Evolutionary conservation across 1,139 yeast genomes (phyloP).

Genomic region (Pichiaceae sp.): DNA sequence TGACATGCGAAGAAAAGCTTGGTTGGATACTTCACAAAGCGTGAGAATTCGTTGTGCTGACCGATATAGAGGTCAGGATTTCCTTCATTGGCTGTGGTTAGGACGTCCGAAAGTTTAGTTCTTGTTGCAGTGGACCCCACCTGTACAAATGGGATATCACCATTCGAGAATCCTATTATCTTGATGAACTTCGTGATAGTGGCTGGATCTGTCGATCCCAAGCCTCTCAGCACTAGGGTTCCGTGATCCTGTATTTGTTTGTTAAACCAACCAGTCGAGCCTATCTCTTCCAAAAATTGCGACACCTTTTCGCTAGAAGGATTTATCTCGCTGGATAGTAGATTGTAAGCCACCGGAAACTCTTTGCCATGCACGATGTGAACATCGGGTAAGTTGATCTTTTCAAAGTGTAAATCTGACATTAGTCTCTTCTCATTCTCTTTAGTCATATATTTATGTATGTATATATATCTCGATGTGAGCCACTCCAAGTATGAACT

Average conservation of each 20-base stretch:
- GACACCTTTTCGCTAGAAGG: slow-evolving; percentile 1
- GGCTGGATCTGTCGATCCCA: slow-evolving; percentile 19
- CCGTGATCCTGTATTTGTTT: slow-evolving; percentile 20
- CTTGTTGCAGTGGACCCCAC: slow-evolving; percentile 24
- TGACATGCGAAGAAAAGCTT: slow-evolving; percentile 21
- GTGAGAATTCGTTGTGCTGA: slow-evolving; percentile 27
- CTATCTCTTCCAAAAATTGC: slow-evolving; percentile 10
- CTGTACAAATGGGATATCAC: slow-evolving; percentile 20
- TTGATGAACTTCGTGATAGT: slow-evolving; percentile 15
- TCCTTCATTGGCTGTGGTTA: slow-evolving; percentile 27
- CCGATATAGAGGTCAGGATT: slow-evolving; percentile 16
- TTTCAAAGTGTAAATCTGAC: too few species aligned
- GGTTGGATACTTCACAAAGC: slow-evolving; percentile 23
- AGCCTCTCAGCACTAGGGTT: slow-evolving; percentile 19
- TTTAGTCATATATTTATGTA: too few species aligned
- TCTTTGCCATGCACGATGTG: slow-evolving; percentile 12
- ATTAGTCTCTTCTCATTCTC: too few species aligned
- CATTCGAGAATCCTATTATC: slow-evolving; percentile 18
- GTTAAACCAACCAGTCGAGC: slow-evolving; percentile 18
- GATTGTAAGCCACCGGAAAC: slow-evolving; percentile 14
- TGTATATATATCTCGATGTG: too few species aligned
- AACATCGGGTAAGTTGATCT: slow-evolving; percentile 9
- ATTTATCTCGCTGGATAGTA: not conserved
- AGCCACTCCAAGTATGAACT: too few species aligned
- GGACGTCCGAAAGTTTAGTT: slow-evolving; percentile 17